Conservation (phyloP, 306 rosid species). For the Echinosophora koreensis region DNA sequence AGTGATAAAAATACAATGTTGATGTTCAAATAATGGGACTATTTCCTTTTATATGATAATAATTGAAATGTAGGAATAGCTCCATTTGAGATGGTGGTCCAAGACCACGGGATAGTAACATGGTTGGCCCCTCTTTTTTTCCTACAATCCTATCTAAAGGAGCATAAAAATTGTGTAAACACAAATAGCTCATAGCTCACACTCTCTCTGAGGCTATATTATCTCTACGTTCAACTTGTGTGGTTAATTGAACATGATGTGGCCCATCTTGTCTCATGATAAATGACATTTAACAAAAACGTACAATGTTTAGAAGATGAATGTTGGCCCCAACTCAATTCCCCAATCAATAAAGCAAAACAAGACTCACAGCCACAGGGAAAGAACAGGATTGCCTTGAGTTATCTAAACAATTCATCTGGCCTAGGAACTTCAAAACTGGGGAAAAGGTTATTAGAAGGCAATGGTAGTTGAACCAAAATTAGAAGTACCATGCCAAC, state of each 20-base stretch:
- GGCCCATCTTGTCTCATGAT: slow-evolving; percentile 14
- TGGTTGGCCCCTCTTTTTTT: slow-evolving; percentile 21
- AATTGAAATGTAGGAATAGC: not conserved
- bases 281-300: not conserved
- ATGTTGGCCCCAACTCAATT: not conserved
- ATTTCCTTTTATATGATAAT: not conserved
- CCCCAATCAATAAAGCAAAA: not conserved
- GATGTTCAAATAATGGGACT: no score
- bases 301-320: not conserved
- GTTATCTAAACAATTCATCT: not conserved
- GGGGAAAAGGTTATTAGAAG: not conserved
- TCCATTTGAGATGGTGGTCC: slow-evolving; percentile 33
- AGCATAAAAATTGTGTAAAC: not conserved
- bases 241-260: slow-evolving; percentile 30
- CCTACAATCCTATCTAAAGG: not conserved
- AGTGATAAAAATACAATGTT: no score
- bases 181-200: not conserved
- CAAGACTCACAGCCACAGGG: no score
- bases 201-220: not conserved
- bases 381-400: no score
- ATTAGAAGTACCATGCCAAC: no score
- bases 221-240: slow-evolving; percentile 6
- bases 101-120: not conserved
- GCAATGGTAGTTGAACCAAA: not conserved
- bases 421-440: not conserved